phyloP scores from a whole-genome alignment of 108 stramenopile species.

The Epithemia pelagica region DNA sequence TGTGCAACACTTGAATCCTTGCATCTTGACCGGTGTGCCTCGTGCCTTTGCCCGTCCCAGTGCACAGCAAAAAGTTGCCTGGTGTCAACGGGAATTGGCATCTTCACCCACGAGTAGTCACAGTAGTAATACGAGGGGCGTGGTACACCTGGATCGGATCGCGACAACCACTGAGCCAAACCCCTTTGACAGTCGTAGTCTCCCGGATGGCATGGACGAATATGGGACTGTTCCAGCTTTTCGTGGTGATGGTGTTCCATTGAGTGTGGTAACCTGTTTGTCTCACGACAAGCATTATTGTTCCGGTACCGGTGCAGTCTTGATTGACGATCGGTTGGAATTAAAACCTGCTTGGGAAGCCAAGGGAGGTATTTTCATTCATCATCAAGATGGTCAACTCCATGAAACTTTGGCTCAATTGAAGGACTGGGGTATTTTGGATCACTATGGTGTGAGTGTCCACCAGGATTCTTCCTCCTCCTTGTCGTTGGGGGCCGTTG shows the following conservation, averaged over 20 bases:
- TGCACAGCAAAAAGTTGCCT: constrained; percentile 40
- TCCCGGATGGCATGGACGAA: neutral
- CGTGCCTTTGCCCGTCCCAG: neutral
- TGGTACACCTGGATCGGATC: too few relatives aligned
- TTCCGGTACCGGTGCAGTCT: constrained; percentile 39
- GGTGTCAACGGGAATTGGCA: constrained; percentile 57
- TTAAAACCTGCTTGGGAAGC: constrained; percentile 47
- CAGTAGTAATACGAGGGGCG: too few relatives aligned
- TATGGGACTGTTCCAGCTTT: neutral
- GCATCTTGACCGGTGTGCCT: constrained; percentile 69
- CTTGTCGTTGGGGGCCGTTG: too few relatives aligned
- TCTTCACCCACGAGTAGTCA: neutral
- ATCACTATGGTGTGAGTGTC: too few relatives aligned
- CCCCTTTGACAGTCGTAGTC: neutral
- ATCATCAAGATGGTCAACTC: constrained; percentile 36
- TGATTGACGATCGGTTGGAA: constrained; percentile 67
- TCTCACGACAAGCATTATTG: constrained; percentile 64
- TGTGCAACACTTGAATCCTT: constrained; percentile 30
- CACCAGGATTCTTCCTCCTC: too few relatives aligned
- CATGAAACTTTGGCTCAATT: too few relatives aligned
- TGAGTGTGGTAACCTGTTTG: constrained; percentile 68
- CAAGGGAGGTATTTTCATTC: constrained; percentile 72
- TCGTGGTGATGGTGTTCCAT: neutral
- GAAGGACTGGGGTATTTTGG: too few relatives aligned
- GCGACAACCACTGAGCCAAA: neutral